These are phyloP conservation scores for Pseudogymnoascus sp. DNA, from an alignment of 2,329 filamentous ascomycete species.

Conservation along the genomic window DNA sequence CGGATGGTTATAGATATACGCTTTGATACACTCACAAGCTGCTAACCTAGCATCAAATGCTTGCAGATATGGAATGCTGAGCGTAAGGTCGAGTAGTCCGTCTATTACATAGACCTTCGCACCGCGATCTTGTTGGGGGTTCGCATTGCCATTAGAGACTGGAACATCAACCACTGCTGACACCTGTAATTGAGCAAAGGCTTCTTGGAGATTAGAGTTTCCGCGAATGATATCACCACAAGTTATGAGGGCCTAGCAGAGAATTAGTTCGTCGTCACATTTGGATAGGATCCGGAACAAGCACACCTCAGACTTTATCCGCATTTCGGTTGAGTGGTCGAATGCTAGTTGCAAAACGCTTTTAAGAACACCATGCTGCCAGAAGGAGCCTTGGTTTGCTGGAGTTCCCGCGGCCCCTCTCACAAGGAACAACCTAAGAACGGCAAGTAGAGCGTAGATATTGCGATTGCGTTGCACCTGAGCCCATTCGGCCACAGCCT, in stretches of 20 bases:
- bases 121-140: slow-evolving; percentile 38
- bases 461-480: slow-evolving; percentile 78
- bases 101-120: slow-evolving; percentile 82
- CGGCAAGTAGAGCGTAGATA: slow-evolving; percentile 77
- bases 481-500: slow-evolving; percentile 63
- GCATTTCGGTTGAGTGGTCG: slow-evolving; percentile 58
- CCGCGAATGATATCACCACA: slow-evolving; percentile 83
- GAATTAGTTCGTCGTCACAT: slow-evolving; percentile 5
- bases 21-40: slow-evolving; percentile 83
- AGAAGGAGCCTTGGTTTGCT: slow-evolving; percentile 79
- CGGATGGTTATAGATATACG: slow-evolving; percentile 77
- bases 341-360: slow-evolving; percentile 79
- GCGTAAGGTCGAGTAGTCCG: slow-evolving; percentile 72
- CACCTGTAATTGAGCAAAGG: slow-evolving; percentile 80
- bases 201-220: slow-evolving; percentile 73
- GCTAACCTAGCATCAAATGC: slow-evolving; percentile 75
- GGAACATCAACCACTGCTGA: slow-evolving; percentile 43
- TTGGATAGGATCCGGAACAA: slow-evolving; percentile 2
- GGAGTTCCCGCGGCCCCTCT: slow-evolving; percentile 70
- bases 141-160: slow-evolving; percentile 31
- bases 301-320: slow-evolving; percentile 70
- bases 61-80: slow-evolving; percentile 57
- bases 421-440: slow-evolving; percentile 78
- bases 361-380: slow-evolving; percentile 70
- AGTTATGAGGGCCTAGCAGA: slow-evolving; percentile 60